Evolutionary conservation across 2,329 filamentous ascomycete genomes (phyloP).

Genomic region (Epichloe typhina): DNA sequence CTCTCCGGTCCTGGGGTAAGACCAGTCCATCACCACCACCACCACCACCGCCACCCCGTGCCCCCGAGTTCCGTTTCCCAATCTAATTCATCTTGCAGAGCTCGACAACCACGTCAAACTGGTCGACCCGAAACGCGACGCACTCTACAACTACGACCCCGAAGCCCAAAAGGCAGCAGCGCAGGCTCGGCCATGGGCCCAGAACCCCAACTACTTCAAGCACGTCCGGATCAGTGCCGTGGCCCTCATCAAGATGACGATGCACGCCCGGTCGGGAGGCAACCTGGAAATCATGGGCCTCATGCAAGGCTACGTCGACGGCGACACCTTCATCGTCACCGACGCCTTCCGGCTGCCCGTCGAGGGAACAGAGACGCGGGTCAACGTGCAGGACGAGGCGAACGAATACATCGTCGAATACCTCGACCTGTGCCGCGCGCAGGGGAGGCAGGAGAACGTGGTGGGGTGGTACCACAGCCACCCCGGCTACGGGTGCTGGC

Average conservation of each 20-base stretch:
- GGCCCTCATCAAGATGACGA: conserved; percentile 95
- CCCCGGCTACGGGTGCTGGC: conserved; percentile 95
- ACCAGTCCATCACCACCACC: neutral
- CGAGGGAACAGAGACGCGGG: conserved; percentile 94
- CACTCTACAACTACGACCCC: conserved; percentile 73
- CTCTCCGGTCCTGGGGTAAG: neutral
- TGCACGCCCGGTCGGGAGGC: conserved; percentile 94
- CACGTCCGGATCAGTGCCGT: conserved; percentile 86
- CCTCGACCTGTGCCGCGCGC: conserved; percentile 61
- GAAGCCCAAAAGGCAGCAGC: conserved; percentile 54
- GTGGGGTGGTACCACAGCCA: conserved; percentile 98
- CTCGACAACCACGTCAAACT: conserved; percentile 76
- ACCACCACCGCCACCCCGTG: neutral
- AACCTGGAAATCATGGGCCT: conserved; percentile 92
- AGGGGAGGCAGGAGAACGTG: conserved; percentile 72
- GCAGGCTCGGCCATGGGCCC: conserved; percentile 58
- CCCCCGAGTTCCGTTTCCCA: neutral
- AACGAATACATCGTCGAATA: conserved; percentile 96
- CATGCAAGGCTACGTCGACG: conserved; percentile 89
- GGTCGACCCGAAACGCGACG: conserved; percentile 76
- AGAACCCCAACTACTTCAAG: conserved; percentile 79
- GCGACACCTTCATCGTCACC: conserved; percentile 78
- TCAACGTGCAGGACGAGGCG: conserved; percentile 90
- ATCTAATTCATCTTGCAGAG: conserved; percentile 40
- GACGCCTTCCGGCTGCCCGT: conserved; percentile 90